These are phyloP conservation scores for Penicillium hordei DNA, from an alignment of 2,329 filamentous ascomycete species.

Conservation along the genomic window DNA sequence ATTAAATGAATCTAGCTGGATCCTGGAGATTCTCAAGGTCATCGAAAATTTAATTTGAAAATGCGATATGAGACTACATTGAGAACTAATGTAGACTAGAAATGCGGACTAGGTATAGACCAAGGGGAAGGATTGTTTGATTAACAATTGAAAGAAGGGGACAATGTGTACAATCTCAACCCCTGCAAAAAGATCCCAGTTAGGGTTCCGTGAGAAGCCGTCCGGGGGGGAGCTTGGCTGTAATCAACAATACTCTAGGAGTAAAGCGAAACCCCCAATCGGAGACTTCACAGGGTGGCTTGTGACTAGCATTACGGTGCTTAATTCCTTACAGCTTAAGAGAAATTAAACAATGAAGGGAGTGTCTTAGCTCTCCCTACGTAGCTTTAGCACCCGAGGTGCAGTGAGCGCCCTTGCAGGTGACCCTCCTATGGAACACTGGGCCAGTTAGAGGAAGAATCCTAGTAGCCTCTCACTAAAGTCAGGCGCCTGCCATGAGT, in stretches of 20 bases:
- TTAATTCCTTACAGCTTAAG: constrained; percentile 17
- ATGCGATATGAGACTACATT: not conserved
- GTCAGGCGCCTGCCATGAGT: not conserved
- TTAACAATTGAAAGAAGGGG: not conserved
- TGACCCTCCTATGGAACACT: constrained; percentile 4
- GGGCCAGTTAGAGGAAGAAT: not conserved
- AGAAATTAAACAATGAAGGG: constrained; percentile 24
- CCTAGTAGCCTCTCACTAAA: not conserved
- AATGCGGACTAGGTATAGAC: not conserved
- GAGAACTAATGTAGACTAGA: not conserved
- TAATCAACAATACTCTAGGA: constrained; percentile 1
- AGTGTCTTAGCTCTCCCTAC: constrained; percentile 6
- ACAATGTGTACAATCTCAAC: not conserved
- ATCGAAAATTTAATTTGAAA: not conserved
- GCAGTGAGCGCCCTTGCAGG: constrained; percentile 19
- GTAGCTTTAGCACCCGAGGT: constrained; percentile 1
- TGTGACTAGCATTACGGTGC: constrained; percentile 6
- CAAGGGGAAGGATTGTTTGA: not conserved
- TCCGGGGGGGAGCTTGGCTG: not conserved
- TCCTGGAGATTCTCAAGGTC: not conserved
- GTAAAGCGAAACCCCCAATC: not conserved
- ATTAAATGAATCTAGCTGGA: not conserved
- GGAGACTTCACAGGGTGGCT: constrained; percentile 1
- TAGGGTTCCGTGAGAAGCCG: not conserved
- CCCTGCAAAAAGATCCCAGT: not conserved